Evolutionary conservation across 345 rosid genomes (phyloP), one percentile per base, ranked within the genome.

Genomic region (Erucastrum elatum): DNA sequence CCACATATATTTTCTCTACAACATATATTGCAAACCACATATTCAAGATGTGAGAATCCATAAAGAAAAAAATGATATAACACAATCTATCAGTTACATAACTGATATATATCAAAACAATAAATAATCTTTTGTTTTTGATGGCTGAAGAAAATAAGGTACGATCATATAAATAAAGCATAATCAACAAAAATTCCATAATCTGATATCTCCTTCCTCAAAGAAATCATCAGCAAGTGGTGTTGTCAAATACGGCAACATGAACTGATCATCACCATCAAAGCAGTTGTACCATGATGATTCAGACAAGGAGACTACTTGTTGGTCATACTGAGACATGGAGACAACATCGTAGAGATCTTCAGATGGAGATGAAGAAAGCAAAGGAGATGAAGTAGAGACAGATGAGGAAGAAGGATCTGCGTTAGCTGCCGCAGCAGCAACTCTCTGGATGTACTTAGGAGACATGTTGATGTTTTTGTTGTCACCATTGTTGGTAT

Each of bases 171-270:
- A 56, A 21, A 30, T 44, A 49, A 51, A 71, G 60, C 12, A 68
- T n/a, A 75, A 64, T 86, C 84, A 86, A 79, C 89, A 83, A 82
- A 94, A 94, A 80, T 86, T 92, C 98, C 98, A 94, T 17, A 94
- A 82, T 69, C 86, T 87, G 83, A 94, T 86, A 71, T 92, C 92
- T 15, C 83, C 87, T 76, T 88, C 92, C 66, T 88, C 91, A 60
- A 82, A 81, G 53, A 87, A 84, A 79, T 89, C 92, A 77, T 92
- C 93, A 25, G 81, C 41, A 33, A 11, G 62, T 6, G 86, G 84
- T 8, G 83, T 82, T 11, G 72, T 34, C 74, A 44, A 81, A 65
- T 53, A 70, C 65, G 84, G 86, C 25, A 85, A 83, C 77, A 87
- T 82, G 81, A 85, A 82, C 66, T 87, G 94, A 81, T 90, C 96